Evolutionary conservation across 768 basidiomycete genomes (phyloP).

Genomic region (Asterophora parasitica): DNA sequence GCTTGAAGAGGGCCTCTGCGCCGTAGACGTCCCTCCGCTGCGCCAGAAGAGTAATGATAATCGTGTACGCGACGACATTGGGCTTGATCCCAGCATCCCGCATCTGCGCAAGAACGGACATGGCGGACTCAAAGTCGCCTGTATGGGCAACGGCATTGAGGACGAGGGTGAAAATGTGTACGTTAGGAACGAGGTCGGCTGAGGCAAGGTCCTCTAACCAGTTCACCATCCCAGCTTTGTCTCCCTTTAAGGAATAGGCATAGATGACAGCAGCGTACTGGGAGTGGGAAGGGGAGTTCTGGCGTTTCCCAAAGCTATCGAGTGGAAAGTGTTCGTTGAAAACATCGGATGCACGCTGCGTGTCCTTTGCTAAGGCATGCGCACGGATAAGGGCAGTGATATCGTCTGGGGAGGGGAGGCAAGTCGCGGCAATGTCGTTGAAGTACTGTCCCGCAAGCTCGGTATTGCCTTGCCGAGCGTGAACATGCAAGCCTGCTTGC

Average conservation of each 20-base stretch:
- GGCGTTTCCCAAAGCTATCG: constrained; percentile 22
- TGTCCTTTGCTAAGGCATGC: constrained; percentile 43
- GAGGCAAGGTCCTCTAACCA: constrained; percentile 53
- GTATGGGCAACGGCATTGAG: constrained; percentile 50
- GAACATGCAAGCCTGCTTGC: constrained; percentile 47
- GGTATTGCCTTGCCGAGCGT: constrained; percentile 48
- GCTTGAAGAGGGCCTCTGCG: constrained; percentile 64
- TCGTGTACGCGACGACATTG: constrained; percentile 55
- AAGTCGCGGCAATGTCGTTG: constrained; percentile 25
- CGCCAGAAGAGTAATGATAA: constrained; percentile 62
- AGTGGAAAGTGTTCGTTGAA: constrained; percentile 55
- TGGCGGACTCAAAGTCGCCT: constrained; percentile 51
- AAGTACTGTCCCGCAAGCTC: constrained; percentile 41
- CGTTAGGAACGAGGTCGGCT: constrained; percentile 48
- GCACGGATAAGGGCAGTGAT: constrained; percentile 50
- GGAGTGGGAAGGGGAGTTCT: constrained; percentile 35
- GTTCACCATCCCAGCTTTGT: constrained; percentile 38
- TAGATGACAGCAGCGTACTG: constrained; percentile 57
- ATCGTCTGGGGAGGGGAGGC: constrained; percentile 24
- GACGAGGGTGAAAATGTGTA: constrained; percentile 54
- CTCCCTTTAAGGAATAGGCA: constrained; percentile 44
- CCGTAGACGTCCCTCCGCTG: constrained; percentile 54
- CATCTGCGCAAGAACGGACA: constrained; percentile 58
- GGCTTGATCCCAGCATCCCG: constrained; percentile 41
- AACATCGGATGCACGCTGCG: constrained; percentile 35